Evolutionary conservation across 2,329 filamentous ascomycete genomes (phyloP).

Genomic region (Fusarium sp.): DNA sequence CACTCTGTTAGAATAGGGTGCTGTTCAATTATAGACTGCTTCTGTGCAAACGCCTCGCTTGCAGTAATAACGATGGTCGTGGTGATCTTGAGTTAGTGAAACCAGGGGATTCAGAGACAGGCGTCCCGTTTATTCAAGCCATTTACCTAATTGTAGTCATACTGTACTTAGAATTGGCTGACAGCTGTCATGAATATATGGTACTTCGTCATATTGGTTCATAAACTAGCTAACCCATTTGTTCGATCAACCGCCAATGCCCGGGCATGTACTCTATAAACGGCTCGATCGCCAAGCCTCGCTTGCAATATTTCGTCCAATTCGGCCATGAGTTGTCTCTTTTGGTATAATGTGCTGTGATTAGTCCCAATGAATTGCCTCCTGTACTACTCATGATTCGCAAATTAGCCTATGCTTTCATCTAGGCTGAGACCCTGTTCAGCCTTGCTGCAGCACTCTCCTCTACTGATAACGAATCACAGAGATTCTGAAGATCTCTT

Average conservation of each 20-base stretch:
- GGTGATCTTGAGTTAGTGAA: constrained; percentile 49
- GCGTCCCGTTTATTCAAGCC: constrained; percentile 29
- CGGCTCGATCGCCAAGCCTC: not conserved
- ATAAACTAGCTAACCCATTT: not conserved
- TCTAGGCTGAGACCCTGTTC: constrained; percentile 9
- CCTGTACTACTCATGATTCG: constrained; percentile 4
- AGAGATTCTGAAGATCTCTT: not conserved
- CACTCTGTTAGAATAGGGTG: not conserved
- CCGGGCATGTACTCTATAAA: not conserved
- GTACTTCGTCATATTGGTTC: not conserved
- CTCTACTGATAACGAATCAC: constrained; percentile 8
- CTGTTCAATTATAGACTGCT: not conserved
- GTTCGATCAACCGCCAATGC: not conserved
- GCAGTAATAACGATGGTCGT: constrained; percentile 43
- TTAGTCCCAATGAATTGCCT: constrained; percentile 8
- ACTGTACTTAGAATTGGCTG: not conserved
- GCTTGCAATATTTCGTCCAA: not conserved
- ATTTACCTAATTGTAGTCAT: constrained; percentile 7
- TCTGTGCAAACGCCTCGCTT: constrained; percentile 3
- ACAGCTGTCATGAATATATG: not conserved
- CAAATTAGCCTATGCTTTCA: constrained; percentile 11
- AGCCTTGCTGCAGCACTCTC: constrained; percentile 9
- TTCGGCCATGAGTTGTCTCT: not conserved
- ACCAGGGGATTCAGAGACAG: constrained; percentile 49
- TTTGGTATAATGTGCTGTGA: not conserved